A percentile compares a stretch with the other conserved stretches of the same genome.
These are phyloP conservation scores for Cyberlindnera subsufficiens DNA, from an alignment of 805 yeast species.

Conservation along the genomic window DNA sequence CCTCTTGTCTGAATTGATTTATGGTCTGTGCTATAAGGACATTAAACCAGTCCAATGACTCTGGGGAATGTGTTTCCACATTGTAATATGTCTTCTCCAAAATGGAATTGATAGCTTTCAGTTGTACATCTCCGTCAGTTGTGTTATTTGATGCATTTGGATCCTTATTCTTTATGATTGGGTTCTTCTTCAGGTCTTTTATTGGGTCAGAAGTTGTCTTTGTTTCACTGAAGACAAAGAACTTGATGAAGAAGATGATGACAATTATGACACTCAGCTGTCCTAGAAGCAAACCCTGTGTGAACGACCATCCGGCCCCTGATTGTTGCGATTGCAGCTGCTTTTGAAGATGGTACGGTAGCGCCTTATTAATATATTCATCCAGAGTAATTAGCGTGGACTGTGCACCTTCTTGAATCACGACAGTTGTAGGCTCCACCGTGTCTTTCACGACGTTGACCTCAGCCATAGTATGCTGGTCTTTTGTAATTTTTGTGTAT, in stretches of 20 bases:
- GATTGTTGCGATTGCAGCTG: conserved; percentile 15
- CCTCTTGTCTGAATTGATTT: conserved; percentile 84
- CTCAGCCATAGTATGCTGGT: not conserved
- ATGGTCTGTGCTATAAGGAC: conserved; percentile 89
- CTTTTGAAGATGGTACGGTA: conserved; percentile 30
- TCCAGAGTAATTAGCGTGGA: conserved; percentile 29
- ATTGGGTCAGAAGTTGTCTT: conserved; percentile 24
- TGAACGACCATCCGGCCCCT: conserved; percentile 52
- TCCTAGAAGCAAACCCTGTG: conserved; percentile 70
- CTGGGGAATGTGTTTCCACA: conserved; percentile 81
- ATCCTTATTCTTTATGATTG: conserved; percentile 18
- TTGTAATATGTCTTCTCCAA: conserved; percentile 90
- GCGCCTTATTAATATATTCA: conserved; percentile 29
- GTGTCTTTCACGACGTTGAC: not conserved
- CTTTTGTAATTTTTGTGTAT: not conserved
- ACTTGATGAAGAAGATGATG: conserved; percentile 59
- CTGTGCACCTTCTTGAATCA: conserved; percentile 12
- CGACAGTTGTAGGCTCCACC: conserved; percentile 15
- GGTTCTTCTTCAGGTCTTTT: conserved; percentile 21
- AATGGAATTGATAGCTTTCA: conserved; percentile 37
- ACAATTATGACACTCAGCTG: conserved; percentile 66
- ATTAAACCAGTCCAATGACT: conserved; percentile 95
- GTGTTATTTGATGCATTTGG: not conserved
- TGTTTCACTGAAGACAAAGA: conserved; percentile 70
- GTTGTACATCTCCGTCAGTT: conserved; percentile 17